A percentile compares a stretch with the other conserved stretches of the same genome.
Evolutionary conservation across 805 yeast species (phyloP).

Genomic region (Pichia cephalocereana): DNA sequence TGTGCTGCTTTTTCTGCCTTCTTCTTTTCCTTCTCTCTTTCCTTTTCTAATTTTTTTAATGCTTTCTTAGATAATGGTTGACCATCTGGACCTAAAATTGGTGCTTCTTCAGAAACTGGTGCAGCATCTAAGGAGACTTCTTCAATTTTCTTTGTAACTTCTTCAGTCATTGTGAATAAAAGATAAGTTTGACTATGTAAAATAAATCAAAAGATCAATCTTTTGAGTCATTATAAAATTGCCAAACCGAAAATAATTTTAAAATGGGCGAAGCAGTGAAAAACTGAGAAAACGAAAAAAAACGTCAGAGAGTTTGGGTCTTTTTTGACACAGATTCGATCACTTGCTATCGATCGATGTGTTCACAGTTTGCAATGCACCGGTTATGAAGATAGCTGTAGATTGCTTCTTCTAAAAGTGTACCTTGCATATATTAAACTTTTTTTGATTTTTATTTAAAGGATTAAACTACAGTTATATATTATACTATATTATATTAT

Average conservation of each 20-base stretch:
- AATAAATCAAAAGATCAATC: too few species aligned
- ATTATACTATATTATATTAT: neutral
- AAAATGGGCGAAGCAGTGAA: neutral
- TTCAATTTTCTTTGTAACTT: constrained; percentile 22
- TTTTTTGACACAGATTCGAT: too few species aligned
- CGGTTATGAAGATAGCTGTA: too few species aligned
- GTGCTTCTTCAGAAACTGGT: constrained; percentile 9
- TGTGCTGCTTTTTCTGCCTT: constrained; percentile 90
- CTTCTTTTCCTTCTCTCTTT: constrained; percentile 83
- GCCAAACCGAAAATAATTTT: neutral
- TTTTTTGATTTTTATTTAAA: too few species aligned
- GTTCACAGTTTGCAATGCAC: too few species aligned
- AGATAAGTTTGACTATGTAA: neutral
- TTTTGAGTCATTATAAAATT: too few species aligned
- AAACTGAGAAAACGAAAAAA: neutral
- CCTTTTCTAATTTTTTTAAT: constrained; percentile 87
- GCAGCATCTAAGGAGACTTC: constrained; percentile 13
- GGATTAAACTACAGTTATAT: too few species aligned
- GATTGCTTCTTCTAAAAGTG: too few species aligned
- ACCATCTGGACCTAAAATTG: constrained; percentile 47
- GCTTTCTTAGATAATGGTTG: constrained; percentile 90
- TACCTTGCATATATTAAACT: too few species aligned
- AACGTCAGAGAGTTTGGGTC: neutral
- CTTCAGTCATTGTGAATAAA: constrained; percentile 19
- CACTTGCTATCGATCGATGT: too few species aligned